These are phyloP conservation scores for Fusarium incarnatum DNA, from an alignment of 2,329 filamentous ascomycete species.

Conservation along the genomic window DNA sequence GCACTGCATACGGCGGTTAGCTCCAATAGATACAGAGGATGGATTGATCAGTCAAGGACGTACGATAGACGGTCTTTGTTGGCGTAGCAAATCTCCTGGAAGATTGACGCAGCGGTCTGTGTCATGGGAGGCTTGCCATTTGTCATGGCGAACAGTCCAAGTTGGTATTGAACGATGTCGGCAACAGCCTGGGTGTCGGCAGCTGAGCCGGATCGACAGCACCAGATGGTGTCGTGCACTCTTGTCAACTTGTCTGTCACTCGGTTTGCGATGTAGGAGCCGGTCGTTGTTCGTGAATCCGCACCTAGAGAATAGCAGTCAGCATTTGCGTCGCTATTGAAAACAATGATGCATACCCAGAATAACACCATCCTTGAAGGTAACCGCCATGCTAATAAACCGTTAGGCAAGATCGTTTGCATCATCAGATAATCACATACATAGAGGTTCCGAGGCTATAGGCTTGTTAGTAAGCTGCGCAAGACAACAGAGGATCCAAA, in stretches of 20 bases:
- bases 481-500: neutral
- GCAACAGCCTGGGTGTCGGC: constrained; percentile 98
- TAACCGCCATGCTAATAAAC: constrained; percentile 88
- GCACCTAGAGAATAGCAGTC: constrained; percentile 67
- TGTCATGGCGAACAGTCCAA: constrained; percentile 89
- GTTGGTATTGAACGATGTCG: constrained; percentile 96
- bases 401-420: constrained; percentile 43
- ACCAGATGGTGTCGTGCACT: constrained; percentile 99
- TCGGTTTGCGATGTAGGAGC: constrained; percentile 98
- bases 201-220: constrained; percentile 96
- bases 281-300: constrained; percentile 96
- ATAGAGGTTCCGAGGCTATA: constrained; percentile 94
- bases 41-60: constrained; percentile 50
- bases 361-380: constrained; percentile 98
- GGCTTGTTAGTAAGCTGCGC: constrained; percentile 48
- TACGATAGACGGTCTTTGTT: constrained; percentile 96
- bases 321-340: constrained; percentile 3
- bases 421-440: constrained; percentile 64
- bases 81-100: constrained; percentile 97
- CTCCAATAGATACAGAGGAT: neutral
- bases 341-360: constrained; percentile 66
- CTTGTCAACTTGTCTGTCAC: constrained; percentile 99
- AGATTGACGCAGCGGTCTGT: constrained; percentile 93
- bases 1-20: constrained; percentile 67
- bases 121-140: constrained; percentile 93